These are phyloP conservation scores for Xylaria sp. DNA, from an alignment of 2,329 filamentous ascomycete species.

Conservation along the genomic window DNA sequence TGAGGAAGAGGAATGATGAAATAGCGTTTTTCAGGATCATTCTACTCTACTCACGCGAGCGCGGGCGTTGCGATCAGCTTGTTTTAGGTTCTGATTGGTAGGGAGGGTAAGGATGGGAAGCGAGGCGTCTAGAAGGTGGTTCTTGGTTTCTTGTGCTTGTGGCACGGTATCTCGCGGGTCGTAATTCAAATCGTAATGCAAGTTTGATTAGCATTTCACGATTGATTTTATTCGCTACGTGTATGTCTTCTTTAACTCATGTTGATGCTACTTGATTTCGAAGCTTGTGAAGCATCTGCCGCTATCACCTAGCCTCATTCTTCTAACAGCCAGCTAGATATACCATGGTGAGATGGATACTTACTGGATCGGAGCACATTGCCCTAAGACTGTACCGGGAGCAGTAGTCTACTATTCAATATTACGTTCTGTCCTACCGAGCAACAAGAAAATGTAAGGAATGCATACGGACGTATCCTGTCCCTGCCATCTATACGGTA, in stretches of 20 bases:
- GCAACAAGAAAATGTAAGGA: background rate
- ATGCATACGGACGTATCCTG: background rate
- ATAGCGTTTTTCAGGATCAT: background rate
- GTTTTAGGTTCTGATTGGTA: slow-evolving; percentile 1
- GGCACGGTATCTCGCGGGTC: background rate
- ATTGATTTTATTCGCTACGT: background rate
- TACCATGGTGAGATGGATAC: too few relatives aligned
- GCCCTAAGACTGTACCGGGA: too few relatives aligned
- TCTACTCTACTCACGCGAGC: background rate
- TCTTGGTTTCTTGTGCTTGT: background rate
- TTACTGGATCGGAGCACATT: too few relatives aligned
- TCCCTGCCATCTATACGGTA: too few relatives aligned
- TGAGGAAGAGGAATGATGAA: slow-evolving; percentile 39
- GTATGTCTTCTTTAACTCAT: background rate
- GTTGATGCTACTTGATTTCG: too few relatives aligned
- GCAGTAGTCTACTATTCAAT: too few relatives aligned
- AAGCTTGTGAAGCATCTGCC: too few relatives aligned
- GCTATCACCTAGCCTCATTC: too few relatives aligned
- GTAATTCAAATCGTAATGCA: background rate
- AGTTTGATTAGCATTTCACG: background rate
- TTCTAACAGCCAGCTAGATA: too few relatives aligned
- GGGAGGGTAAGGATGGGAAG: background rate
- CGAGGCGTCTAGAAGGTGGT: slow-evolving; percentile 19
- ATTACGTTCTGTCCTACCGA: background rate
- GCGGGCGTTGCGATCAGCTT: background rate